A percentile compares a stretch with the other conserved stretches of the same genome.
These are phyloP conservation scores for Epichloe sibirici DNA, from an alignment of 2,329 filamentous ascomycete genomes.

Conservation along the genomic window DNA sequence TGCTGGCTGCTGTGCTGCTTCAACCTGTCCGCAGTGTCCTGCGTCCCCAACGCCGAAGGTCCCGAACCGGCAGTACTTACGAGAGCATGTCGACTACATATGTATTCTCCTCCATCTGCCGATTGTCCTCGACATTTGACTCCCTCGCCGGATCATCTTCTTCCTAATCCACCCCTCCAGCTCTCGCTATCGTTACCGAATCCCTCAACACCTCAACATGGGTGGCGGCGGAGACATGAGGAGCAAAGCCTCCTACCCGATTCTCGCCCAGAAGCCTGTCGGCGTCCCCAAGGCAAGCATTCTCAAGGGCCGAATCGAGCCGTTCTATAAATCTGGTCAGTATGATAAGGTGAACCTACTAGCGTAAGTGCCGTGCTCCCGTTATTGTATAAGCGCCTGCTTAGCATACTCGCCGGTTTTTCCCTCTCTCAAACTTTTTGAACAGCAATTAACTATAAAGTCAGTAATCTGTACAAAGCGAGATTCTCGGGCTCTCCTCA, in stretches of 20 bases:
- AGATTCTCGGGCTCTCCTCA: conserved; percentile 53
- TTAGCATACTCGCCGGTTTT: neutral
- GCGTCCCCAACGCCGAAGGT: too few species aligned
- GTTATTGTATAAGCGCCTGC: neutral
- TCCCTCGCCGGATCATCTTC: conserved; percentile 10
- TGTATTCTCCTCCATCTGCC: conserved; percentile 10
- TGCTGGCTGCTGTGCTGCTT: too few species aligned
- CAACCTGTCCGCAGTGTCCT: too few species aligned
- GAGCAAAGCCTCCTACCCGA: conserved; percentile 38
- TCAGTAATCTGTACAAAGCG: conserved; percentile 27
- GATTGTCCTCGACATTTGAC: conserved; percentile 14
- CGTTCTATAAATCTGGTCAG: conserved; percentile 70
- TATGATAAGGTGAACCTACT: conserved; percentile 65
- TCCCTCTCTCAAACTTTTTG: neutral
- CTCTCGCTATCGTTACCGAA: conserved; percentile 18
- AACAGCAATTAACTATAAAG: neutral
- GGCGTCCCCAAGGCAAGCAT: conserved; percentile 77
- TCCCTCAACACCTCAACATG: conserved; percentile 26
- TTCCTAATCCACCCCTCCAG: conserved; percentile 11
- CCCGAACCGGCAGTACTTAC: conserved; percentile 10
- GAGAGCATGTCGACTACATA: conserved; percentile 13
- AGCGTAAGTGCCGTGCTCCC: conserved; percentile 36
- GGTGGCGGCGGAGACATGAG: conserved; percentile 35
- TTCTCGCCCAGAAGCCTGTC: conserved; percentile 39
- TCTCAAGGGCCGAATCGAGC: conserved; percentile 70